Percentiles rank a stretch among this genome's conserved stretches.
Evolutionary conservation across 371 early-diverging fungal species (phyloP).

Genomic region (Caulochytrium protostelioides): DNA sequence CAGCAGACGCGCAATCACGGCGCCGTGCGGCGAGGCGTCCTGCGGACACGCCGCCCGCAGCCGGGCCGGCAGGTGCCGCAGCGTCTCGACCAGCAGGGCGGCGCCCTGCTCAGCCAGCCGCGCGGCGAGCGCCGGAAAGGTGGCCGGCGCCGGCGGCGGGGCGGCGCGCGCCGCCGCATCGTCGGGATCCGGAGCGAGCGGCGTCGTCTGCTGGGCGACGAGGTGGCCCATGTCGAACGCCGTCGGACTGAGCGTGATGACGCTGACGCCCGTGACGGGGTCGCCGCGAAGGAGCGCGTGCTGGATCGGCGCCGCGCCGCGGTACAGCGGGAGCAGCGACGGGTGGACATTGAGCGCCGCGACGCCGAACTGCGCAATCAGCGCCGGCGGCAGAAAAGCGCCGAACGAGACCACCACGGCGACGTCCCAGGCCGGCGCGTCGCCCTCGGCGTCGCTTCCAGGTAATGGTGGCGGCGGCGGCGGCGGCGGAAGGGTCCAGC

Average conservation of each 20-base stretch:
- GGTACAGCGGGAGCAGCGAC: conserved; percentile 56
- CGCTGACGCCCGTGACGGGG: conserved; percentile 54
- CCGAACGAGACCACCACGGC: conserved; percentile 84
- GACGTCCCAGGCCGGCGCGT: conserved; percentile 34
- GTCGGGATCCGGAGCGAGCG: too few relatives aligned
- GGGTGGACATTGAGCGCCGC: conserved; percentile 78
- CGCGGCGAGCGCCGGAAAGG: too few relatives aligned
- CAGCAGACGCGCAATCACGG: too few relatives aligned
- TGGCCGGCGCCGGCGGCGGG: too few relatives aligned
- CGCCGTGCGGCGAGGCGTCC: too few relatives aligned
- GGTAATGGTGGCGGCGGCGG: not conserved
- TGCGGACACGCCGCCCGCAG: too few relatives aligned
- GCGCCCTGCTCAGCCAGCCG: too few relatives aligned
- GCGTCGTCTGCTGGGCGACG: too few relatives aligned
- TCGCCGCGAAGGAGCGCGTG: conserved; percentile 61
- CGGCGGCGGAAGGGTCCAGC: conserved; percentile 10
- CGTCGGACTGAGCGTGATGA: conserved; percentile 55
- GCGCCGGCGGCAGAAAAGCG: conserved; percentile 51
- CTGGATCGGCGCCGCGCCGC: conserved; percentile 84
- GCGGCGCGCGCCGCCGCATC: too few relatives aligned
- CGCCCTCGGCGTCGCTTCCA: not conserved
- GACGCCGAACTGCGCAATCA: conserved; percentile 39
- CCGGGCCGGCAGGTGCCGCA: too few relatives aligned
- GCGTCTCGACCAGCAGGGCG: too few relatives aligned
- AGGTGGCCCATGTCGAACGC: too few relatives aligned